Evolutionary conservation across 2,329 filamentous ascomycete genomes (phyloP), one percentile per base, ranked within the genome.

Genomic region (Boeremia exigua): DNA sequence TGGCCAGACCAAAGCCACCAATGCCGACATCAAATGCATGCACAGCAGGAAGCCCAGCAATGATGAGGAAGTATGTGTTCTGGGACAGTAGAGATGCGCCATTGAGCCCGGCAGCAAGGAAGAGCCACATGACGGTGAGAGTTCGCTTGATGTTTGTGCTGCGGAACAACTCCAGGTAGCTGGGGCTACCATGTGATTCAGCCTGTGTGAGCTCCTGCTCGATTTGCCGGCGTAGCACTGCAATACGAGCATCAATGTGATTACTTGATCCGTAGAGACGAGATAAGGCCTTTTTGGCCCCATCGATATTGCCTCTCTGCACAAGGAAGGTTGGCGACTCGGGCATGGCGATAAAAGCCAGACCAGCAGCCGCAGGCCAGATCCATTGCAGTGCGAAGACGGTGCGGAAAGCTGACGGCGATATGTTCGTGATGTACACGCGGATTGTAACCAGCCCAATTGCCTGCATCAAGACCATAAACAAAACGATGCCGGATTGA

Each of bases 241-340:
- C 47, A 28, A 56, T 32, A 9, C 53, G 46, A 12, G 53, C 53
- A 23, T 56, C 34, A 25, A 56, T 48, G 12, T 56, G 32, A 29
- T 51, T 54, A 4, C 38, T 54, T 14, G 25, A 33, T 12, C 51
- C 47, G 14, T 48, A 46, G 4, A 59, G 56, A 3, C 51, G 46
- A 17, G 37, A 12, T 19, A 55, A n/a, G 1, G 47, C 43, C n/a
- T 40, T 55, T 23, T 43, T 46, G 2, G 56, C 56, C 15, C 42
- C 40, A 9, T 15, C 48, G 10, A 48, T 36, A 7, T 55, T 59
- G 47, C 47, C 43, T 17, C 48, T 52, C 44, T 48, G 46, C 23
- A 59, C 29, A 2, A 59, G 33, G 30, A 48, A 59, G 1, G 30
- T 55, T 11, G 56, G 56, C 2, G 51, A 59, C n/a, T 59, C 56